These are phyloP conservation scores for Coemansia sp. DNA, from an alignment of 192 early-diverging fungal genomes.

Conservation along the genomic window DNA sequence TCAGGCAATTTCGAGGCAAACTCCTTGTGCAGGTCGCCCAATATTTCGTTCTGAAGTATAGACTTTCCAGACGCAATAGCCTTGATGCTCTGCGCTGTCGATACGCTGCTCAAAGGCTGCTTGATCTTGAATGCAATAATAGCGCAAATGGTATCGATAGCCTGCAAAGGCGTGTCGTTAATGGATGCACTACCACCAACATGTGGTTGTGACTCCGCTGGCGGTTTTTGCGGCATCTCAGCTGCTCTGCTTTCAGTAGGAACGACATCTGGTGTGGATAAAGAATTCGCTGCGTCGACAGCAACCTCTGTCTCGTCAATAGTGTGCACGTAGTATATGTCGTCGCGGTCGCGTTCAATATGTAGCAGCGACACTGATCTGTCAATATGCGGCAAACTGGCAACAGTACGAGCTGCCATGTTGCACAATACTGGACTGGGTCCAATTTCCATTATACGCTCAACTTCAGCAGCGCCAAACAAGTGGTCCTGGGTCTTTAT, in stretches of 20 bases:
- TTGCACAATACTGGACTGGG: constrained; percentile 81
- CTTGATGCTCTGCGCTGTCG: constrained; percentile 70
- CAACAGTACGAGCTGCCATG: constrained; percentile 69
- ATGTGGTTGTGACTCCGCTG: not conserved
- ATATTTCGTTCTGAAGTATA: constrained; percentile 95
- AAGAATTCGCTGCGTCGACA: not conserved
- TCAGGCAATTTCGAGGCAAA: constrained; percentile 83
- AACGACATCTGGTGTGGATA: not conserved
- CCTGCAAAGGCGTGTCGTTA: constrained; percentile 72
- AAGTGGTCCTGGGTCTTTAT: constrained; percentile 89
- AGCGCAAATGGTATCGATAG: constrained; percentile 71
- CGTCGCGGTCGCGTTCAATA: constrained; percentile 22
- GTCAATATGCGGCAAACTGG: not conserved
- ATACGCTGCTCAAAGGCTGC: constrained; percentile 72
- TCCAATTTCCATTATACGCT: constrained; percentile 87
- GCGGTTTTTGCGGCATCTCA: not conserved
- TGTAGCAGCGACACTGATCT: constrained; percentile 10
- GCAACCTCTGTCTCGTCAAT: not conserved
- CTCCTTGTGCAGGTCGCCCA: constrained; percentile 93
- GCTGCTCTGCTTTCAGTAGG: not conserved
- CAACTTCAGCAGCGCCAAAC: constrained; percentile 72
- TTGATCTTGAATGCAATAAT: constrained; percentile 90
- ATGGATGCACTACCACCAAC: constrained; percentile 12
- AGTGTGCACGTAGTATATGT: constrained; percentile 14
- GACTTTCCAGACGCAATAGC: constrained; percentile 90